Conservation (phyloP, 2,329 filamentous ascomycete species). For the Acarospora socialis region DNA sequence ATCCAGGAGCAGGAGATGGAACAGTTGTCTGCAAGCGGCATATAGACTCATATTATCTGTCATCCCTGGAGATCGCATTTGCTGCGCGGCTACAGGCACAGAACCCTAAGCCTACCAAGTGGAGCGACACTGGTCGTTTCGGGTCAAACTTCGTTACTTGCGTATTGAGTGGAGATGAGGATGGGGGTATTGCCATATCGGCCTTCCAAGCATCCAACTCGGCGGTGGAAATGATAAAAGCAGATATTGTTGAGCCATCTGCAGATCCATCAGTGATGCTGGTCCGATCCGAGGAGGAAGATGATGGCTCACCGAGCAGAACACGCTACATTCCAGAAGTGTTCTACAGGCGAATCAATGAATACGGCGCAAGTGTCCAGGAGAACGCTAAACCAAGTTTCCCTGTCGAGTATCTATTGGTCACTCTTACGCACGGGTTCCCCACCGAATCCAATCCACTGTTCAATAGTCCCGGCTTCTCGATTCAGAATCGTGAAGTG, state of each 20-base stretch:
- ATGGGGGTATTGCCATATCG: slow-evolving; percentile 55
- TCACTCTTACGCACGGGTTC: slow-evolving; percentile 93
- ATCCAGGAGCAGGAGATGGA: slow-evolving; percentile 67
- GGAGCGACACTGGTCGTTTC: slow-evolving; percentile 88
- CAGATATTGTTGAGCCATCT: slow-evolving; percentile 88
- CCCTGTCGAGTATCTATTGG: slow-evolving; percentile 88
- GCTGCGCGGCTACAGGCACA: slow-evolving; percentile 76
- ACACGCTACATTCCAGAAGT: slow-evolving; percentile 92
- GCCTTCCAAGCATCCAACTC: slow-evolving; percentile 93
- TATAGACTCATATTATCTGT: slow-evolving; percentile 85
- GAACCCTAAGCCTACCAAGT: slow-evolving; percentile 82
- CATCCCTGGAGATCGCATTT: slow-evolving; percentile 83
- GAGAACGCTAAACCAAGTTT: slow-evolving; percentile 95
- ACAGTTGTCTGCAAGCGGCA: slow-evolving; percentile 90
- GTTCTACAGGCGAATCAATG: slow-evolving; percentile 89
- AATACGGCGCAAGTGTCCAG: slow-evolving; percentile 91
- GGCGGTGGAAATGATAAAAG: slow-evolving; percentile 90
- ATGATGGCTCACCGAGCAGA: slow-evolving; percentile 52
- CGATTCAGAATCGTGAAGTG: slow-evolving; percentile 79
- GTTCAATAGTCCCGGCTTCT: slow-evolving; percentile 60
- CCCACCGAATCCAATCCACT: slow-evolving; percentile 63
- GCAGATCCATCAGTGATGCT: slow-evolving; percentile 90
- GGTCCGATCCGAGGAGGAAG: slow-evolving; percentile 81
- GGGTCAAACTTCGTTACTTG: slow-evolving; percentile 97
- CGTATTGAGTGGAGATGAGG: slow-evolving; percentile 44